Conservation (phyloP, 352 stramenopile species). For the Pythium myriotylum region DNA sequence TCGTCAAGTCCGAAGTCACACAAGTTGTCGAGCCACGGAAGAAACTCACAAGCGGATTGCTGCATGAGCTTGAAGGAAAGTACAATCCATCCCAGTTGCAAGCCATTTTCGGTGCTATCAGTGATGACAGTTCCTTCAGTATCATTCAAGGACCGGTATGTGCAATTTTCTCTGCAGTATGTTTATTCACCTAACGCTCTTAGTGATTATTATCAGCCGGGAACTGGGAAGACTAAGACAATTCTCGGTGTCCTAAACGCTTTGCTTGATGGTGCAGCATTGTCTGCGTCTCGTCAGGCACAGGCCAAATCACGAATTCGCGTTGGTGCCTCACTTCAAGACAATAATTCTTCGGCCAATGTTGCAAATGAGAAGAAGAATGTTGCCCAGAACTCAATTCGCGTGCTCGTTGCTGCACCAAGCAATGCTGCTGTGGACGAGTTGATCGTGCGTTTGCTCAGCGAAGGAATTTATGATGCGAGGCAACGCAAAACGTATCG, state of each 20-base stretch:
- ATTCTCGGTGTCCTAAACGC: conserved; percentile 75
- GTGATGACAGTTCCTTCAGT: conserved; percentile 52
- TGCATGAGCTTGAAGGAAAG: conserved; percentile 50
- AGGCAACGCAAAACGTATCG: conserved; percentile 49
- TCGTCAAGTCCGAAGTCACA: conserved; percentile 29
- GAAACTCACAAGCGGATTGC: conserved; percentile 46
- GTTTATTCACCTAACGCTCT: conserved; percentile 4
- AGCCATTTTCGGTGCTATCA: conserved; percentile 69
- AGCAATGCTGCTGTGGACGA: conserved; percentile 85
- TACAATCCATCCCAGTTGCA: conserved; percentile 79
- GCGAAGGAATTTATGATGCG: conserved; percentile 62
- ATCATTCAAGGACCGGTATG: conserved; percentile 85
- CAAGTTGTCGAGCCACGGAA: conserved; percentile 24
- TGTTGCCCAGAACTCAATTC: conserved; percentile 62
- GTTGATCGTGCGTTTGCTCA: conserved; percentile 68
- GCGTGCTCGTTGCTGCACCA: conserved; percentile 72
- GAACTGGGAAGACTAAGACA: conserved; percentile 85
- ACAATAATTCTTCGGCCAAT: conserved; percentile 14
- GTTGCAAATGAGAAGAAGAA: conserved; percentile 46
- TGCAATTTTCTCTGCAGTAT: background rate
- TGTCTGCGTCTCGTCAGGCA: conserved; percentile 47
- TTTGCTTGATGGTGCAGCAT: conserved; percentile 67
- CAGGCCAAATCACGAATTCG: conserved; percentile 68
- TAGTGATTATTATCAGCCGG: conserved; percentile 41
- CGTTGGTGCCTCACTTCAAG: conserved; percentile 66